Percentiles rank a stretch among this genome's conserved stretches.
These are phyloP conservation scores for Eucalyptus shirleyi DNA, from an alignment of 345 rosid species.

Conservation along the genomic window DNA sequence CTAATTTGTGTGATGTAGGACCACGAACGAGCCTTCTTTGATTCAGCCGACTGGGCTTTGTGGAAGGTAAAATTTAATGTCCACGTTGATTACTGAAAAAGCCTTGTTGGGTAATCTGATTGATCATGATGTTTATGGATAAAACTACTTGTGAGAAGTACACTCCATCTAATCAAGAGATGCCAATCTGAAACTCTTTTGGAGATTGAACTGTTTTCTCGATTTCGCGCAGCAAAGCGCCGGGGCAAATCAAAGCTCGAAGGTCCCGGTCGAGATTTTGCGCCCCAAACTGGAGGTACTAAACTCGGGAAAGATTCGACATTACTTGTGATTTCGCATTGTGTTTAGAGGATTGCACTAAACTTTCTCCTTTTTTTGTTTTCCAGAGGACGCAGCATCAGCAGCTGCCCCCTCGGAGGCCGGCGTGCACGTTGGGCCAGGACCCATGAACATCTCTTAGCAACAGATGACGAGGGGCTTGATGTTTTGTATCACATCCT, in stretches of 20 bases:
- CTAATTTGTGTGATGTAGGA: background rate
- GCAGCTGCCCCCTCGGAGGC: background rate
- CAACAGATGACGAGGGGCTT: background rate
- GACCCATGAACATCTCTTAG: background rate
- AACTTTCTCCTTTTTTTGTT: background rate
- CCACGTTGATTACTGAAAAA: background rate
- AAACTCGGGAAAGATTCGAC: background rate
- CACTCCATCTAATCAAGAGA: background rate
- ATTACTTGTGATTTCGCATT: background rate
- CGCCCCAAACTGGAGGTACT: background rate
- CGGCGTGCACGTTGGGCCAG: background rate
- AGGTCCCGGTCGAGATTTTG: background rate
- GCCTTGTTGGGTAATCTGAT: background rate
- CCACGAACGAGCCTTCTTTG: background rate
- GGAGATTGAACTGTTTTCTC: background rate
- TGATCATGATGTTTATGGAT: background rate
- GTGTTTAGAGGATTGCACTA: background rate
- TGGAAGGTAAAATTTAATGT: background rate
- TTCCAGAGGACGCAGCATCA: background rate
- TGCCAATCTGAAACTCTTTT: background rate
- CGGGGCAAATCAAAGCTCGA: background rate
- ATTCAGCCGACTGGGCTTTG: background rate
- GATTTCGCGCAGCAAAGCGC: background rate
- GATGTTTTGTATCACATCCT: background rate
- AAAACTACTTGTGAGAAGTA: background rate